Evolutionary conservation across 495 filamentous ascomycete species (phyloP).

Genomic region (Penicillium maclennaniae): DNA sequence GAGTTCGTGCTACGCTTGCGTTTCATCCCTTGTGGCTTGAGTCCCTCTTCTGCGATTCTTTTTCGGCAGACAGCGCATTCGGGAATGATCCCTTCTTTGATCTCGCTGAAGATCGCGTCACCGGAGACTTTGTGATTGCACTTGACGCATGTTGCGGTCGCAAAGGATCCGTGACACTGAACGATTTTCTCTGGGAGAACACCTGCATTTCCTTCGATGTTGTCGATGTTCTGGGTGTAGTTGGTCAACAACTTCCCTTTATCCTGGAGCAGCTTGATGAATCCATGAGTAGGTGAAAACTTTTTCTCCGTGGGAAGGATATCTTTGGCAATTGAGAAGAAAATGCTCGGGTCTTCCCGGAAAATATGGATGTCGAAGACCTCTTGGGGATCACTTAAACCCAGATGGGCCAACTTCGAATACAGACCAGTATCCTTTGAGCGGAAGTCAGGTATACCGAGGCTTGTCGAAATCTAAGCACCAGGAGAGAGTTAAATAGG

Average conservation of each 20-base stretch:
- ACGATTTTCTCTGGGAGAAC: conserved; percentile 80
- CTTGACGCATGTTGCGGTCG: conserved; percentile 83
- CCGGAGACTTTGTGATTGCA: conserved; percentile 74
- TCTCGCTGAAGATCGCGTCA: conserved; percentile 70
- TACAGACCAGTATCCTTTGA: conserved; percentile 64
- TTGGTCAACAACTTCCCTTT: conserved; percentile 90
- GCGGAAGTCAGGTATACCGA: conserved; percentile 66
- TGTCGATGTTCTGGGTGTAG: conserved; percentile 99
- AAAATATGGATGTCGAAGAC: conserved; percentile 91
- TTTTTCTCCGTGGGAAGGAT: conserved; percentile 74
- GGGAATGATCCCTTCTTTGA: conserved; percentile 67
- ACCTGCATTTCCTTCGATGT: conserved; percentile 85
- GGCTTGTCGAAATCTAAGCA: conserved; percentile 64
- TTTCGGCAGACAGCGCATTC: conserved; percentile 48
- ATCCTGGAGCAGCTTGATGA: conserved; percentile 90
- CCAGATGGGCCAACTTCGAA: conserved; percentile 71
- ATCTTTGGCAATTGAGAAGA: conserved; percentile 88
- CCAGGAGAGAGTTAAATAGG: not conserved
- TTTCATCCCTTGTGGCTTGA: conserved; percentile 55
- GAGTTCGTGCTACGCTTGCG: conserved; percentile 70
- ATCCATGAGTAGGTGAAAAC: conserved; percentile 87
- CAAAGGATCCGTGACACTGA: conserved; percentile 95
- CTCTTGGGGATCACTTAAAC: conserved; percentile 83
- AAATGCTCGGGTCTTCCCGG: conserved; percentile 79
- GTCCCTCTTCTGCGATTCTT: conserved; percentile 36